These are phyloP conservation scores for Rosa lucieae DNA, from an alignment of 306 rosid genomes.

Conservation along the genomic window DNA sequence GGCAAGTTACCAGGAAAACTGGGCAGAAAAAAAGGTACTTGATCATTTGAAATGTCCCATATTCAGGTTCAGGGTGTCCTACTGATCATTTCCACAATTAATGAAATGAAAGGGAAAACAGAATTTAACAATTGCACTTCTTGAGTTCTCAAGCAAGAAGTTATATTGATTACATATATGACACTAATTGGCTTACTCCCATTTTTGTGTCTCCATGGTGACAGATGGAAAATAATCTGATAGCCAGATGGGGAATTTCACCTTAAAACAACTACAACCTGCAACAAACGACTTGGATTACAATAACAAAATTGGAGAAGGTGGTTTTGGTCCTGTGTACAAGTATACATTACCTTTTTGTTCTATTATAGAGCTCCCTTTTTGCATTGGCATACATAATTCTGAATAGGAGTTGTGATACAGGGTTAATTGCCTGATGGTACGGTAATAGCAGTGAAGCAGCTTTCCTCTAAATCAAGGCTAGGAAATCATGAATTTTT, in stretches of 20 bases:
- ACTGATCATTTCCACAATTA: background rate
- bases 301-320: slow-evolving; percentile 67
- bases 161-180: background rate
- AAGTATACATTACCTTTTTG: slow-evolving; percentile 27
- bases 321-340: slow-evolving; percentile 73
- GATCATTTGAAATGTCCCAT: slow-evolving; percentile 9
- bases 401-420: slow-evolving; percentile 20
- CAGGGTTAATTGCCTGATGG: slow-evolving; percentile 71
- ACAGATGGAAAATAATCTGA: slow-evolving; percentile 37
- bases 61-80: slow-evolving; percentile 2
- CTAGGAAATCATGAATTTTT: slow-evolving; percentile 79
- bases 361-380: slow-evolving; percentile 8
- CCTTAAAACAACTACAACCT: slow-evolving; percentile 51
- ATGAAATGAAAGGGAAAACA: background rate
- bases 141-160: slow-evolving; percentile 5
- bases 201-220: slow-evolving; percentile 21
- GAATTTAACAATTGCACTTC: background rate
- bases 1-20: slow-evolving; percentile 31
- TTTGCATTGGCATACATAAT: background rate
- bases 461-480: slow-evolving; percentile 63
- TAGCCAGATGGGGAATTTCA: slow-evolving; percentile 50
- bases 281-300: slow-evolving; percentile 55
- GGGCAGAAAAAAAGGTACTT: slow-evolving; percentile 32
- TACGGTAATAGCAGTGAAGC: slow-evolving; percentile 65
- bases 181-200: slow-evolving; percentile 5